Conservation (phyloP, 257 asterid species). For the Cruciata laevipes region DNA sequence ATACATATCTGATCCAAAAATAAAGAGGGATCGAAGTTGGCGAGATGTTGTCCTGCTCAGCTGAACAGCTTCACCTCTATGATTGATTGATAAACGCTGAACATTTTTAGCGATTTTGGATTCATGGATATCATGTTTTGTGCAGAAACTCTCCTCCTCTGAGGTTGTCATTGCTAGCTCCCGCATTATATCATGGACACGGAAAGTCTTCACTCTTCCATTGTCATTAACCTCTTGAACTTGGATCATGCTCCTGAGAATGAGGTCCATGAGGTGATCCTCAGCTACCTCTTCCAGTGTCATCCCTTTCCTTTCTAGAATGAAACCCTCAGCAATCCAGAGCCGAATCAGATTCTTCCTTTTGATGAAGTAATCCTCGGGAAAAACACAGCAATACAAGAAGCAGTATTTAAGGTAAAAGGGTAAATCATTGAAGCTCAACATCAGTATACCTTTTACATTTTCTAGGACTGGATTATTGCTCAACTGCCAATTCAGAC, state of each 20-base stretch:
- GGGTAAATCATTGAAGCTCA: slow-evolving; percentile 25
- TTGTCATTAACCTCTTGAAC: slow-evolving; percentile 14
- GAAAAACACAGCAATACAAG: slow-evolving; percentile 25
- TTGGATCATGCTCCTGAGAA: slow-evolving; percentile 27
- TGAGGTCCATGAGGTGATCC: slow-evolving; percentile 24
- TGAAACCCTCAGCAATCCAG: slow-evolving; percentile 31
- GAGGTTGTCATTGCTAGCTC: slow-evolving; percentile 17
- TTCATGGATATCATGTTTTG: slow-evolving; percentile 13
- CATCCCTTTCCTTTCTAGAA: slow-evolving; percentile 16
- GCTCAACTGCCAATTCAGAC: slow-evolving; percentile 23
- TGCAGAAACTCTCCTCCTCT: slow-evolving; percentile 18
- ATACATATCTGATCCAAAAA: slow-evolving; percentile 16
- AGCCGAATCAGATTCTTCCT: slow-evolving; percentile 23
- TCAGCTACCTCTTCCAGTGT: slow-evolving; percentile 24
- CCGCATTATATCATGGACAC: slow-evolving; percentile 20
- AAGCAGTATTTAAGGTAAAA: slow-evolving; percentile 24
- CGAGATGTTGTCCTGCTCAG: slow-evolving; percentile 15
- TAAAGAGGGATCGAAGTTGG: slow-evolving; percentile 27
- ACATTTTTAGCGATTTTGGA: slow-evolving; percentile 11
- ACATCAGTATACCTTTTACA: slow-evolving; percentile 18
- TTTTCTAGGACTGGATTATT: slow-evolving; percentile 23
- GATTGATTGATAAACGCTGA: slow-evolving; percentile 17
- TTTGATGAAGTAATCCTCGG: slow-evolving; percentile 17
- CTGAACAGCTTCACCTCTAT: slow-evolving; percentile 9
- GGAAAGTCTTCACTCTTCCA: slow-evolving; percentile 20